Evolutionary conservation across 2,329 filamentous ascomycete species (phyloP), one percentile per base, ranked within the genome.

Genomic region (Alternaria brassicae): DNA sequence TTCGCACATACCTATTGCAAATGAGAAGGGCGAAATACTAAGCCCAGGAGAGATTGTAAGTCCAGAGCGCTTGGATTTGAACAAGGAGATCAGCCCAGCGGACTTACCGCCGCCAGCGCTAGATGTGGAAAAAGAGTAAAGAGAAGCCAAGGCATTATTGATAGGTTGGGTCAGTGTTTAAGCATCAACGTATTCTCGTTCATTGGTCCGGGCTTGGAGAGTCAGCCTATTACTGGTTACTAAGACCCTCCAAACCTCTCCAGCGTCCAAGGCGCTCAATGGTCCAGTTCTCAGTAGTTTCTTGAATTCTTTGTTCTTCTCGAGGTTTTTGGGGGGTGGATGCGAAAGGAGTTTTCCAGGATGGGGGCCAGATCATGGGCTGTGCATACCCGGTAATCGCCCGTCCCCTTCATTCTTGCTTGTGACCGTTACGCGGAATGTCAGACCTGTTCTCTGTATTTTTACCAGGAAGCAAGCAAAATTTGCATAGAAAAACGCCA

Each of bases 91-190:
- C 10, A 49, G 56, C 23, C 59, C 56, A 15, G 25, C 49, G 17
- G 45, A 32, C 34, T 53, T 67, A 7, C 58, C 58, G 4, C 58
- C 61, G 17, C 61, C 63, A 12, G 63, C 48, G 39, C 39, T 66
- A 47, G 61, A 64, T 34, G 45, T 53, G 6, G 56, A 55, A 32
- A 44, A 32, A 47, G 51, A 54, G 44, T 48, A 36, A 23, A 32
- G 17, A 52, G 15, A 23, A 34, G 12, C 23, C 12, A 7, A 23
- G 13, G n/a, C 27, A 4, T 27, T 27, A 5, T 15, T 40, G 17
- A 15, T 9, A 27, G 12, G 13, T 17, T 56, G 49, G 49, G 37
- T 12, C 19, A 27, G 7, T 52, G 25, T 52, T 34, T 13, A 13
- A 25, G 28, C 17, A 42, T 48, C 13, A n/a, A 23, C 19, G 10